Percentiles rank a stretch among this genome's conserved stretches.
phyloP scores from a whole-genome alignment of 208 protist species.

The Wallacemonas sp. region DNA sequence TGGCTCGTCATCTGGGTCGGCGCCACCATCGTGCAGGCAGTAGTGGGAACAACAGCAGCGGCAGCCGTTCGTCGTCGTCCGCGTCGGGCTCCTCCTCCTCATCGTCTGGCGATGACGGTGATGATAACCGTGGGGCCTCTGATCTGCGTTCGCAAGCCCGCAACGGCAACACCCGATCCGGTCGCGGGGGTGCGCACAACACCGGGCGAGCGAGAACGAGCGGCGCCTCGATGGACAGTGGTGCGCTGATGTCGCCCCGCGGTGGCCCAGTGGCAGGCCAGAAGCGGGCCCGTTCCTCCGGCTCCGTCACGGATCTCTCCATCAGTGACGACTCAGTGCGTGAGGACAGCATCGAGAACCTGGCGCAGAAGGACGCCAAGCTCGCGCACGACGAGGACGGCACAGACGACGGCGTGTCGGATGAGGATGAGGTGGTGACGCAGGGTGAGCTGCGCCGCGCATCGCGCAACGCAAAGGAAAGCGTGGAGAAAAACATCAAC shows the following conservation, averaged over 20 bases:
- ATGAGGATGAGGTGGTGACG: conserved; percentile 25
- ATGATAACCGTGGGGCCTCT: too few species aligned
- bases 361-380: conserved; percentile 26
- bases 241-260: not conserved
- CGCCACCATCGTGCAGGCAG: too few species aligned
- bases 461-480: conserved; percentile 51
- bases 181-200: too few species aligned
- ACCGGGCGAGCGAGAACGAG: not conserved
- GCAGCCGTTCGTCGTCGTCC: not conserved
- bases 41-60: not conserved
- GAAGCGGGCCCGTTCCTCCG: conserved; percentile 13
- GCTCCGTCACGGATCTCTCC: conserved; percentile 25
- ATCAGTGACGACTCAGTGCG: conserved; percentile 69
- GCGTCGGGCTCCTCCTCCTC: conserved; percentile 13
- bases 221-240: conserved; percentile 2
- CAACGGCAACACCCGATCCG: too few species aligned
- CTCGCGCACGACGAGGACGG: conserved; percentile 11
- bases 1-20: too few species aligned
- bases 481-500: conserved; percentile 47
- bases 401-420: conserved; percentile 19
- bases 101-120: not conserved
- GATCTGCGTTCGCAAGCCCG: too few species aligned
- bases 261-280: not conserved
- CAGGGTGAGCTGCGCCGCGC: conserved; percentile 35
- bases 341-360: conserved; percentile 42